Base-by-base conservation (phyloP, 2,329 filamentous ascomycete species). In the Huntiella decipiens region DNA sequence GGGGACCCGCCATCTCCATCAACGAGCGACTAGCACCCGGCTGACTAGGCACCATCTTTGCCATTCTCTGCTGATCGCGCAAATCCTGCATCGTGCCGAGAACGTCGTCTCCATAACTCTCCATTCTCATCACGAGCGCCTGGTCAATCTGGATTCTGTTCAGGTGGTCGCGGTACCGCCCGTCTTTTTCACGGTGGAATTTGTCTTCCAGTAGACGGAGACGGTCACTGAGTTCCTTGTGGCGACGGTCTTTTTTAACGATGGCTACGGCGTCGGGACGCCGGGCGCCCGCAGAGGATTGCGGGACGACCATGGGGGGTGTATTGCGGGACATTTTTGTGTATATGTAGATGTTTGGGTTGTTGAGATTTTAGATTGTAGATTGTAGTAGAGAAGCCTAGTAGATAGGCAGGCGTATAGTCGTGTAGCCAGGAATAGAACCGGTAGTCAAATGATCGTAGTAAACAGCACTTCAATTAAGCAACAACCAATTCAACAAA, bases 91-190 rank as follows among this genome's bases (percentile, higher is more conserved):
- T 76, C 47, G 82, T 74, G 51, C 85, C 79, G 40, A 94, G 68
- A 42, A 83, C 76, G 50, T 75, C 73, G 50, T 77, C 68, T 44
- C 71, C 68, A 59, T 93, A 92, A 1, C 83, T 81, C 56, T 94
- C 81, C 44, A 91, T 82, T 54, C 82, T 78, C 60, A 85, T 78
- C 53, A 94, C 84, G 39, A 93, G 71, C 49, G 74, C 83, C 63
- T 87, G 86, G 60, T 94, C 87, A 52, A 84, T 78, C 63, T 95
- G 87, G n/a, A 95, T 76, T 53, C 84, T 84, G 56, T 91, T 80
- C 2, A 95, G 72, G 61, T 95, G 85, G 53, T 91, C 82, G 51
- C 87, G 77, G 61, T 93, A 96, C 55, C 85, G 78, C 51, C 73
- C 68, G 60, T 94, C 85, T 52, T 83, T 74, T 57, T 93, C 86